phyloP scores from a whole-genome alignment of 805 yeast genomes.

The Saccharomycopsis synnaedendra region DNA sequence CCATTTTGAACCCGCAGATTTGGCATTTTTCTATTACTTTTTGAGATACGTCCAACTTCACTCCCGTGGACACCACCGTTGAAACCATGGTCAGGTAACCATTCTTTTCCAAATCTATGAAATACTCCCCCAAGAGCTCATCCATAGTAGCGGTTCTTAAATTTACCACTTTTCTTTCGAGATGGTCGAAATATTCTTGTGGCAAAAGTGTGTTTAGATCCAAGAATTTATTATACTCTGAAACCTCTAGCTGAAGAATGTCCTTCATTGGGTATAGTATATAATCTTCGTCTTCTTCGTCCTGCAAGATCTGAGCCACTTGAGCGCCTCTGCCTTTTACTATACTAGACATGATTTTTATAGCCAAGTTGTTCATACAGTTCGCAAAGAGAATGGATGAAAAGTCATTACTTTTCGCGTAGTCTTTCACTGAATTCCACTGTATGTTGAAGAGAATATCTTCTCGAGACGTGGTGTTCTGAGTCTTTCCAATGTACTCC shows the following conservation, averaged over 20 bases:
- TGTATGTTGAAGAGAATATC: constrained; percentile 11
- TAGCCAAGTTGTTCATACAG: constrained; percentile 36
- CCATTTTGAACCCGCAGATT: constrained; percentile 10
- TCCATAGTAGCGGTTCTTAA: constrained; percentile 32
- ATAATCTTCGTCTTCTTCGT: constrained; percentile 21
- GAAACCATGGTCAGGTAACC: constrained; percentile 39
- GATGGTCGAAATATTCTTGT: background rate
- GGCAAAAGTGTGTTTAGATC: constrained; percentile 5
- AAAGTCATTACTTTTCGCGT: constrained; percentile 23
- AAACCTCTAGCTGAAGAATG: constrained; percentile 28
- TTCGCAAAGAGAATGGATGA: constrained; percentile 26
- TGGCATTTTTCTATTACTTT: constrained; percentile 1
- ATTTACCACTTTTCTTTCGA: constrained; percentile 16
- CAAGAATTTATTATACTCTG: constrained; percentile 8
- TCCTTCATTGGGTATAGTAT: constrained; percentile 30
- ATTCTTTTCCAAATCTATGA: constrained; percentile 28
- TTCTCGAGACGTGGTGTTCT: constrained; percentile 11
- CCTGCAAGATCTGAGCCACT: constrained; percentile 27
- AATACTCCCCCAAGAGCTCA: constrained; percentile 31
- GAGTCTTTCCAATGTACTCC: constrained; percentile 6
- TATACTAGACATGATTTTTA: constrained; percentile 31
- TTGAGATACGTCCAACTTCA: constrained; percentile 28
- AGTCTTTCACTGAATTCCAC: constrained; percentile 6
- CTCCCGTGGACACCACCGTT: constrained; percentile 36
- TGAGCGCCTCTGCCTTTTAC: constrained; percentile 27